Conservation (phyloP, 176 grass and related monocot genomes). For the Avena sativa region DNA sequence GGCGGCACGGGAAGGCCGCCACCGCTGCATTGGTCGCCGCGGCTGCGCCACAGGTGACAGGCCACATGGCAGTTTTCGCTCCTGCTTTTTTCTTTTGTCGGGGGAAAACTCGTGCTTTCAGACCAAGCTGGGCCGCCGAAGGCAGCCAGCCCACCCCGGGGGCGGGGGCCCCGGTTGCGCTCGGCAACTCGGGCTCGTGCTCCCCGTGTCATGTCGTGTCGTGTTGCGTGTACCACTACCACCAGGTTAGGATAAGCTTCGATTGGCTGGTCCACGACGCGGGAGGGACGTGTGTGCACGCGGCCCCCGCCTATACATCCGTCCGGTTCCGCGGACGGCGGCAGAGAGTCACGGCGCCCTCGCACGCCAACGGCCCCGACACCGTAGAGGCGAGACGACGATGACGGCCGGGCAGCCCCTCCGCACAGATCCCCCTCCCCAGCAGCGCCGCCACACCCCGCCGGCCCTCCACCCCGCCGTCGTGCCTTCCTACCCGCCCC, state of each 20-base stretch:
- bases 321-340: background rate
- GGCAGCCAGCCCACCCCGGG: no score
- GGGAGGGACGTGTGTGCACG: background rate
- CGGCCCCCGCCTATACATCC: constrained; percentile 8
- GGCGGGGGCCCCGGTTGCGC: background rate
- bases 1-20: background rate
- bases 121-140: no score
- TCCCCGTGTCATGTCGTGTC: background rate
- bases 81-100: no score
- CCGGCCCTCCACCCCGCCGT: constrained; percentile 32
- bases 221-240: background rate
- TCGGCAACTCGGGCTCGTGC: constrained; percentile 13
- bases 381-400: constrained; percentile 7
- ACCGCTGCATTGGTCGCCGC: background rate
- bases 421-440: background rate
- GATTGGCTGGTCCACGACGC: background rate
- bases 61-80: no score
- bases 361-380: background rate
- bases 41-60: background rate
- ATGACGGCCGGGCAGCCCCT: constrained; percentile 59
- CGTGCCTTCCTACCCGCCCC: constrained; percentile 66
- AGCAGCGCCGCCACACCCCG: background rate
- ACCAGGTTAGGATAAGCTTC: background rate
- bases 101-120: no score
- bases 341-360: background rate